phyloP scores from a whole-genome alignment of 139 green algal species.

The Tetradesmus obliquus region DNA sequence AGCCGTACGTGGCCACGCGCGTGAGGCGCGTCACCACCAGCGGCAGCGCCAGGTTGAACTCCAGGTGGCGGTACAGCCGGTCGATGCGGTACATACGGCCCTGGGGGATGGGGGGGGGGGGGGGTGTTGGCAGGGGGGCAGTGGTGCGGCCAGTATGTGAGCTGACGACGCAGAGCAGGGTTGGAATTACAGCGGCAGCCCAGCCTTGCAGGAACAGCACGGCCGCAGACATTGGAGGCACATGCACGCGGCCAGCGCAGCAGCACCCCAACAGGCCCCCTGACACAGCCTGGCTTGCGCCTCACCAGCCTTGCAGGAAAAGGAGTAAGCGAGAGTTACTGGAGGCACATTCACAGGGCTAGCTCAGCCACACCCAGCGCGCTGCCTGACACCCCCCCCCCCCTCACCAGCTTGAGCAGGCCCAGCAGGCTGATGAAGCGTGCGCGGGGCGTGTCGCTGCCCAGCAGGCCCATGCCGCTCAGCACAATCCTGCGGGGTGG shows the following conservation, averaged over 20 bases:
- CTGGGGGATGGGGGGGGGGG: background rate
- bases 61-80: conserved; percentile 42
- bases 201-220: background rate
- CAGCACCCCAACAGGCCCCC: too few relatives aligned
- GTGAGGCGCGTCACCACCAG: conserved; percentile 35
- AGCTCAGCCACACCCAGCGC: background rate
- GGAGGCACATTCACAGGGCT: background rate
- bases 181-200: too few relatives aligned
- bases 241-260: background rate
- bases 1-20: conserved; percentile 18
- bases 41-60: conserved; percentile 42
- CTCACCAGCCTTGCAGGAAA: too few relatives aligned
- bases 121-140: background rate
- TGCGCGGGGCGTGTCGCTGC: background rate
- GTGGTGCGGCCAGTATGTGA: background rate
- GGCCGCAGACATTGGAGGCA: background rate
- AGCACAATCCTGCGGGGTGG: conserved; percentile 17
- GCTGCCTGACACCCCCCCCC: background rate
- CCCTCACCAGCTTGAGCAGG: conserved; percentile 31
- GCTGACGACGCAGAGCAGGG: background rate
- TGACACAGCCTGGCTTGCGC: too few relatives aligned
- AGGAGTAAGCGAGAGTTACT: too few relatives aligned
- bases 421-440: conserved; percentile 33
- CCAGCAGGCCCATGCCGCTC: conserved; percentile 15
- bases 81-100: conserved; percentile 47